Base-by-base conservation (phyloP, 2,329 filamentous ascomycete genomes). In the Laburnicola sp. region DNA sequence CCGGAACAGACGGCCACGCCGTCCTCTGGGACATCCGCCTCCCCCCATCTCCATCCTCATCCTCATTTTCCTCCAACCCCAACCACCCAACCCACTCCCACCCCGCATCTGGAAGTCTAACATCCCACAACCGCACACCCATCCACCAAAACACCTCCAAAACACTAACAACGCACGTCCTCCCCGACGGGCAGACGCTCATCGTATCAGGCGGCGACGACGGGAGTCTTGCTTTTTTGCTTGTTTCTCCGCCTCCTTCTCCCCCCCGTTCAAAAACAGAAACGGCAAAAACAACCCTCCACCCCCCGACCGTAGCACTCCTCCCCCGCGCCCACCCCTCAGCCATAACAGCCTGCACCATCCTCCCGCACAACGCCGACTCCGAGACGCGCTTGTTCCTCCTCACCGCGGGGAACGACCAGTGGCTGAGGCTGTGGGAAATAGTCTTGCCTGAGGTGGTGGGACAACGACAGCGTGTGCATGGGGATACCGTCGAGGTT, bases 91-190 rank as follows among this genome's bases (percentile, higher is more conserved):
- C 28, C 28, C 28, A 30, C 10, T 10, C 28, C 3, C 30, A 36
- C n/a, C 45, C 28, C 7, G 10, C 39, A 8, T 46, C 54, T 42
- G 64, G 74, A 41, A 74, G 42, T 2, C 39, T 67, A 21, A 45
- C n/a, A n/a, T 70, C 64, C 63, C 49, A 60, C 6, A 39, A 64
- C 26, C 62, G 64, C 5, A 53, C 51, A 8, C 59, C 55, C 31
- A 62, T 93, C 23, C 94, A 97, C 65, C 91, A 96, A 62, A 96
- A 83, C 70, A 85, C 86, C 44, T 83, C 97, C 68, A 95, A 96
- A 69, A 64, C 71, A 0, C 68, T 81, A 50, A 66, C 74, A 3
- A 45, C 73, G 3, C 51, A 69, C 1, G 39, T 62, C 26, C 45
- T 77, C 10, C 59, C 64, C 16, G 30, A 66, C 27, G 62, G 59